These are phyloP conservation scores for Capsicum rhomboideum DNA, from an alignment of 257 asterid species.

Conservation along the genomic window DNA sequence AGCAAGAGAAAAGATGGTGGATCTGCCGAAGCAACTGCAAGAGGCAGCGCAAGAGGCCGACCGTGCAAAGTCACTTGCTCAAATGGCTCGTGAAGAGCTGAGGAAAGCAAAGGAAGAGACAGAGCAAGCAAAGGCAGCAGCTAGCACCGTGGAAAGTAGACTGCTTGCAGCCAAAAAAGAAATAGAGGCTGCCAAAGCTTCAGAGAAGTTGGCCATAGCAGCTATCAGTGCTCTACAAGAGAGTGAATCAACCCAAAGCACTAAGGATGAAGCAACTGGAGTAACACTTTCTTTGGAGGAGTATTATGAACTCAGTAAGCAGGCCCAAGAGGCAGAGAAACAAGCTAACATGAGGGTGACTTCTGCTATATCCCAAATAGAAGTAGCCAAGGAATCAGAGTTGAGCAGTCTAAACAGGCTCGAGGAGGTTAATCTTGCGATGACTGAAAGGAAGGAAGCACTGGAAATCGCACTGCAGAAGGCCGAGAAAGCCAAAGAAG, in stretches of 20 bases:
- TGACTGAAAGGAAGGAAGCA: slow-evolving; percentile 41
- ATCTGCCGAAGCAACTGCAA: slow-evolving; percentile 48
- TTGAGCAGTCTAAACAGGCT: slow-evolving; percentile 50
- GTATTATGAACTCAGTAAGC: slow-evolving; percentile 84
- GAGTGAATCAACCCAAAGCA: slow-evolving; percentile 41
- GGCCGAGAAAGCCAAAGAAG: slow-evolving; percentile 74
- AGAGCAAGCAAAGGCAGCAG: slow-evolving; percentile 63
- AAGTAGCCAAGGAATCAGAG: slow-evolving; percentile 77
- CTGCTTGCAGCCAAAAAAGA: slow-evolving; percentile 68
- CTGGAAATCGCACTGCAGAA: slow-evolving; percentile 48
- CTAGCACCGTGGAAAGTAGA: slow-evolving; percentile 50
- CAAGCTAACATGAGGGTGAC: slow-evolving; percentile 46
- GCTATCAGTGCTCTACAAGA: slow-evolving; percentile 54
- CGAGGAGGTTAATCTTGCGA: slow-evolving; percentile 50
- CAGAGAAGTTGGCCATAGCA: slow-evolving; percentile 72
- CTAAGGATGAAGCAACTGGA: slow-evolving; percentile 28
- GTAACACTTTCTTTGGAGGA: slow-evolving; percentile 71
- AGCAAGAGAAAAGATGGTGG: slow-evolving; percentile 41
- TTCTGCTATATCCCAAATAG: slow-evolving; percentile 50
- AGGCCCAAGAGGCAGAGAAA: slow-evolving; percentile 80
- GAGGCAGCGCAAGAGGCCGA: slow-evolving; percentile 50
- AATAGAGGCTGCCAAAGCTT: slow-evolving; percentile 81
- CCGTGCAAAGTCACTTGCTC: slow-evolving; percentile 27
- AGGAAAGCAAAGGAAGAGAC: slow-evolving; percentile 55
- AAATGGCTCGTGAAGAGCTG: slow-evolving; percentile 39